phyloP scores from a whole-genome alignment of 768 basidiomycete genomes.

The Sporobolomyces roseus region DNA sequence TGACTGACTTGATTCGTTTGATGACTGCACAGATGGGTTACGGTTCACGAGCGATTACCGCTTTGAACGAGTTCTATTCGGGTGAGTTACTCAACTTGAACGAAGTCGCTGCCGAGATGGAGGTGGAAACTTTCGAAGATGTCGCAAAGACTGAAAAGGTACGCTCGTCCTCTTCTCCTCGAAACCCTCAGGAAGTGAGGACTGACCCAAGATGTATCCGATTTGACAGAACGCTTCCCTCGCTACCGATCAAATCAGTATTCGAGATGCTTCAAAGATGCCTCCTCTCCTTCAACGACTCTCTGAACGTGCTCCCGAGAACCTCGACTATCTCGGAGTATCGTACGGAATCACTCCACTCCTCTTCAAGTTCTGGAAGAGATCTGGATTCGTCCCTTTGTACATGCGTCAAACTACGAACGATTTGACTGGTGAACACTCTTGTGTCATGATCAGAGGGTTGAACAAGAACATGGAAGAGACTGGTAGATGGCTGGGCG shows the following conservation, averaged over 20 bases:
- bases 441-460: conserved; percentile 88
- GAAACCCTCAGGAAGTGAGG: neutral
- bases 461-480: conserved; percentile 60
- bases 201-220: neutral
- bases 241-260: conserved; percentile 67
- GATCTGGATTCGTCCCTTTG: conserved; percentile 81
- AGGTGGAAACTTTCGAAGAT: conserved; percentile 62
- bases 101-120: conserved; percentile 56
- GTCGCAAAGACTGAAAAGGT: conserved; percentile 48
- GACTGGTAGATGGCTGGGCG: conserved; percentile 73
- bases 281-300: conserved; percentile 87
- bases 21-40: conserved; percentile 74
- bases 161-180: conserved; percentile 1
- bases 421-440: conserved; percentile 93
- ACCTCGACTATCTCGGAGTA: conserved; percentile 88
- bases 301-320: conserved; percentile 82
- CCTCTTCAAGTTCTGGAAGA: conserved; percentile 92
- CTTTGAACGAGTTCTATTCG: conserved; percentile 82
- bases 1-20: neutral
- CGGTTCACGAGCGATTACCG: conserved; percentile 79
- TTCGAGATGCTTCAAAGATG: conserved; percentile 73
- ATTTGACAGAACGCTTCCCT: conserved; percentile 56
- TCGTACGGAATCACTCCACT: conserved; percentile 89
- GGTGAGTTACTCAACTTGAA: conserved; percentile 86
- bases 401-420: conserved; percentile 91